A percentile compares a stretch with the other conserved stretches of the same genome.
Conservation (phyloP, 345 rosid species). For the Arabis hirsuta region DNA sequence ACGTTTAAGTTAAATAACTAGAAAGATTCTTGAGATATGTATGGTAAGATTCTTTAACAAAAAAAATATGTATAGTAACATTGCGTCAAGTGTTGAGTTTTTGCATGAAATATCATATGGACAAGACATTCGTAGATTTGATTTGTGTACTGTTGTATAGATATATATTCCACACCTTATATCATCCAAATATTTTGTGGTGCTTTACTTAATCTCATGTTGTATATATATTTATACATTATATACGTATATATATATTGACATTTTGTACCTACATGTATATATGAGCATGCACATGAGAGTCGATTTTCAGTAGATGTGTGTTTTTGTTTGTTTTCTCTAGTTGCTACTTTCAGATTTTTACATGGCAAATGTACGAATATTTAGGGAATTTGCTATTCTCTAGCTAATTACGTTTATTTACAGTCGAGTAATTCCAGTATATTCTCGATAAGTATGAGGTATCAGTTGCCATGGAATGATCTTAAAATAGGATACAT, state of each 20-base stretch:
- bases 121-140: not conserved
- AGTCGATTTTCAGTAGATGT: not conserved
- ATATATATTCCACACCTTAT: not conserved
- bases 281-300: not conserved
- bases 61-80: constrained; percentile 3
- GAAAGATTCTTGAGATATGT: not conserved
- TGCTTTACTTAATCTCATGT: not conserved
- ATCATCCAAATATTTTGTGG: not conserved
- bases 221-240: not conserved
- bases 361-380: not conserved
- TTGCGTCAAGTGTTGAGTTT: not conserved
- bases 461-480: constrained; percentile 11
- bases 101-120: constrained; percentile 2
- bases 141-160: not conserved
- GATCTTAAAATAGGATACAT: constrained; percentile 10
- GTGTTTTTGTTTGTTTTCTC: not conserved
- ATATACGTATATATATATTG: not conserved
- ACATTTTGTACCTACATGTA: not conserved
- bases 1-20: not conserved
- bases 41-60: not conserved
- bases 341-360: not conserved
- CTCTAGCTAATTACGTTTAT: no score
- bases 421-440: no score
- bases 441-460: not conserved
- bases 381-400: not conserved